phyloP scores from a whole-genome alignment of 345 rosid species.

The Physaria fendleri region DNA sequence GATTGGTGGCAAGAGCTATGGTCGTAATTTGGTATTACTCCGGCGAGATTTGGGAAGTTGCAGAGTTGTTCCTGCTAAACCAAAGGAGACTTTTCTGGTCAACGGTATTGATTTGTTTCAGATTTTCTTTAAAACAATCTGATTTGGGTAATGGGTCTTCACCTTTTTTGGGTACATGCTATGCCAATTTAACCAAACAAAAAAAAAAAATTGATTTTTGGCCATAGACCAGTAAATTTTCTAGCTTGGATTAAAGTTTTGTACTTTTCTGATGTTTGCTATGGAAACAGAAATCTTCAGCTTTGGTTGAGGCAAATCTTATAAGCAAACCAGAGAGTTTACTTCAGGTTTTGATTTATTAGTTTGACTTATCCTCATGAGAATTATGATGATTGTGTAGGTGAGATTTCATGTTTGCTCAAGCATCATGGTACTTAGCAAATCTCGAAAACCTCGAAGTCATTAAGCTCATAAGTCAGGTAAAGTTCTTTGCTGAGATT shows the following conservation, averaged over 20 bases:
- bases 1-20: constrained; percentile 29
- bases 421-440: constrained; percentile 93
- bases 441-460: constrained; percentile 91
- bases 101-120: constrained; percentile 39
- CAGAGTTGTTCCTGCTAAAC: constrained; percentile 54
- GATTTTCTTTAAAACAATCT: background rate
- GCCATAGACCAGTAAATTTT: background rate
- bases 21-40: constrained; percentile 42
- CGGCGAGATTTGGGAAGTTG: constrained; percentile 40
- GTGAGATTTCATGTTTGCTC: too few species aligned
- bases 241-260: background rate
- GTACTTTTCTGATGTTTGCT: background rate
- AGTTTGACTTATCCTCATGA: constrained; percentile 4
- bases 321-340: background rate
- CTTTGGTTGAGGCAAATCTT: constrained; percentile 1
- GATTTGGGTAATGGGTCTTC: background rate
- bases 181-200: too few species aligned
- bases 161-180: background rate
- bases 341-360: background rate
- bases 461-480: constrained; percentile 97
- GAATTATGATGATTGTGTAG: constrained; percentile 27
- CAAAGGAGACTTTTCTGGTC: constrained; percentile 44
- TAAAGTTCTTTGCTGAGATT: constrained; percentile 13
- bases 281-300: background rate
- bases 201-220: background rate